Evolutionary conservation across 2,329 filamentous ascomycete genomes (phyloP), one percentile per base, ranked within the genome.

Genomic region (Tricladium varicosporioides): DNA sequence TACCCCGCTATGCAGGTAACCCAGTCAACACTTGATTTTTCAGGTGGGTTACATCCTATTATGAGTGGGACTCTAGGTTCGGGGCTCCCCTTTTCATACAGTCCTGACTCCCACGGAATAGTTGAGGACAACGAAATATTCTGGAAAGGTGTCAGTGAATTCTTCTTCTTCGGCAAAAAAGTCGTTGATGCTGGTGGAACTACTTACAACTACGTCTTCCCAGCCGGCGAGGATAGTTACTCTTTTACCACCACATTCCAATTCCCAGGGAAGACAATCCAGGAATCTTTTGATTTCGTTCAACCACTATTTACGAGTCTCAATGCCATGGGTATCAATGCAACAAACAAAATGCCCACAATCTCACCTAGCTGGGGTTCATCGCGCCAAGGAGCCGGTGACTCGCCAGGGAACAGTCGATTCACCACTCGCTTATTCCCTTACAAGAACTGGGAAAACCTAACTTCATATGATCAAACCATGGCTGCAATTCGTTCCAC

Each of bases 141-240:
- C 13, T 78, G 80, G 42, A 73, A 74, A 0, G 82, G 81, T 3
- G 71, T 83, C 7, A 78, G 78, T 15, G 76, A 77, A 1, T 81
- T 79, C 63, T 76, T 77, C 43, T 63, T 67, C 18, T 70, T 82
- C 18, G 71, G 73, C 0, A 69, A 71, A 0, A 76, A 75, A 0
- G 68, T 75, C 5, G 71, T 70, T 65, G 68, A 1, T 56, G 42
- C n/a, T 44, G 59, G 60, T 13, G 58, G 59, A 2, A 48, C 53
- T 2, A 51, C 50, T 64, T 43, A 67, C 69, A 46, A 56, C 74
- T 61, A 54, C 33, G 50, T 63, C 9, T 45, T 42, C 3, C 27
- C 33, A 16, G 33, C 40, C 16, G 27, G 33, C 11, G 48, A 57
- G 15, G 44, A 45, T 16, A 62, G 48, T 31, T 59, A 15, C 52